Conservation (phyloP, 2,329 filamentous ascomycete species). For the Fusarium beomiforme region DNA sequence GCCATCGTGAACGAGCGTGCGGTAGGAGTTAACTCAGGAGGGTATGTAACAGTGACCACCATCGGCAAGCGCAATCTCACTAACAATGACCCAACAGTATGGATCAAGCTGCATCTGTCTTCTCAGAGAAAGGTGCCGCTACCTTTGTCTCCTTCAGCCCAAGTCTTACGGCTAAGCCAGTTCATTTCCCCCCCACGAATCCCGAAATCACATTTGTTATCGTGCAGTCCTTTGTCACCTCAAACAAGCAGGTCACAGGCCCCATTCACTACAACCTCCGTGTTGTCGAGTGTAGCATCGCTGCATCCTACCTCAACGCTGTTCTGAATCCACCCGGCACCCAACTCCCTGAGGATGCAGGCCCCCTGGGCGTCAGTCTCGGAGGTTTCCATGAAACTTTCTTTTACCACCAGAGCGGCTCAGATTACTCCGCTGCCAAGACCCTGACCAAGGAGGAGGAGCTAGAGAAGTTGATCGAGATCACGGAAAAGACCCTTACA, state of each 20-base stretch:
- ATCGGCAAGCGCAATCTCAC: background rate
- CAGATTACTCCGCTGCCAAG: conserved; percentile 55
- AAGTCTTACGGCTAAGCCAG: conserved; percentile 76
- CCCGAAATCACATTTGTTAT: conserved; percentile 92
- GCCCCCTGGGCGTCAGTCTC: conserved; percentile 83
- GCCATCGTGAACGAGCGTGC: conserved; percentile 94
- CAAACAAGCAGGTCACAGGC: conserved; percentile 93
- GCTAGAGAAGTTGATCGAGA: conserved; percentile 75
- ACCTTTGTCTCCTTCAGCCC: conserved; percentile 93
- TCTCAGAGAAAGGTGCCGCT: conserved; percentile 85
- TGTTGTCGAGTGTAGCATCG: conserved; percentile 93
- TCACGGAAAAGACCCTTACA: conserved; percentile 76
- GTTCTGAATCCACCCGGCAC: conserved; percentile 65
- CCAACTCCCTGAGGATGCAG: conserved; percentile 77
- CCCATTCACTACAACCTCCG: conserved; percentile 96
- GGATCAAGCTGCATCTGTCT: conserved; percentile 97
- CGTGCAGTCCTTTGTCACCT: conserved; percentile 91
- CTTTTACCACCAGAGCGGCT: conserved; percentile 63
- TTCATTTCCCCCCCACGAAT: conserved; percentile 82
- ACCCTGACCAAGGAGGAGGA: conserved; percentile 67
- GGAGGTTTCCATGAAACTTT: conserved; percentile 88
- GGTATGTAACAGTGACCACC: conserved; percentile 61
- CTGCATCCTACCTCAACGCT: conserved; percentile 75
- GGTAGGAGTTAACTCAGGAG: conserved; percentile 96
- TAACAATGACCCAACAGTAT: conserved; percentile 67